Evolutionary conservation across 2,329 filamentous ascomycete species (phyloP).

Genomic region (Dothidotthia symphoricarpi): DNA sequence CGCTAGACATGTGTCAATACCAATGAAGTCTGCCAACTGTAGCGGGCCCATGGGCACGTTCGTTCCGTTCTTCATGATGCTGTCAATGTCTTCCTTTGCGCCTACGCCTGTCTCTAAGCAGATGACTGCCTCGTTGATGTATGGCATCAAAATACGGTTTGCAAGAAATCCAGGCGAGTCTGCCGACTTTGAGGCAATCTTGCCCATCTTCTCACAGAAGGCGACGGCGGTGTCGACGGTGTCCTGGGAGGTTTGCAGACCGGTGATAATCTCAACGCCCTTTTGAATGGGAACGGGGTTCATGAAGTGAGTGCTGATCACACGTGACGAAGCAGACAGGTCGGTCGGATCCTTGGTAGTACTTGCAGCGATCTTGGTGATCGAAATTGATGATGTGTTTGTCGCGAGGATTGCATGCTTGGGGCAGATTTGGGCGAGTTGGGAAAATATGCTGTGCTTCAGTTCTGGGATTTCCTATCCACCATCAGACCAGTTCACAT

Average conservation of each 20-base stretch:
- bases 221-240: slow-evolving; percentile 80
- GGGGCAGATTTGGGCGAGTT: slow-evolving; percentile 77
- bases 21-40: slow-evolving; percentile 93
- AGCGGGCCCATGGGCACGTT: slow-evolving; percentile 98
- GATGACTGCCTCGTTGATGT: slow-evolving; percentile 97
- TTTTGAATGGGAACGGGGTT: slow-evolving; percentile 97
- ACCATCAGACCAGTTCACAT: slow-evolving; percentile 2
- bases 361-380: slow-evolving; percentile 90
- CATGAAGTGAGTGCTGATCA: slow-evolving; percentile 98
- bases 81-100: slow-evolving; percentile 85
- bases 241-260: slow-evolving; percentile 80
- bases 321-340: slow-evolving; percentile 76
- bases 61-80: slow-evolving; percentile 98
- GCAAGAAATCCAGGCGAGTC: slow-evolving; percentile 94
- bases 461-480: slow-evolving; percentile 72
- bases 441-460: slow-evolving; percentile 83
- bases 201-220: slow-evolving; percentile 90
- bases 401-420: slow-evolving; percentile 88
- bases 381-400: slow-evolving; percentile 98
- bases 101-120: slow-evolving; percentile 94
- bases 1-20: slow-evolving; percentile 88
- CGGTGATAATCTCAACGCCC: slow-evolving; percentile 95
- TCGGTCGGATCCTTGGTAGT: slow-evolving; percentile 77
- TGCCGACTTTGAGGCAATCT: slow-evolving; percentile 80
- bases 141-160: slow-evolving; percentile 97